Evolutionary conservation across 768 basidiomycete species (phyloP), one percentile per base, ranked within the genome.

Genomic region (Boletellus ananiceps): DNA sequence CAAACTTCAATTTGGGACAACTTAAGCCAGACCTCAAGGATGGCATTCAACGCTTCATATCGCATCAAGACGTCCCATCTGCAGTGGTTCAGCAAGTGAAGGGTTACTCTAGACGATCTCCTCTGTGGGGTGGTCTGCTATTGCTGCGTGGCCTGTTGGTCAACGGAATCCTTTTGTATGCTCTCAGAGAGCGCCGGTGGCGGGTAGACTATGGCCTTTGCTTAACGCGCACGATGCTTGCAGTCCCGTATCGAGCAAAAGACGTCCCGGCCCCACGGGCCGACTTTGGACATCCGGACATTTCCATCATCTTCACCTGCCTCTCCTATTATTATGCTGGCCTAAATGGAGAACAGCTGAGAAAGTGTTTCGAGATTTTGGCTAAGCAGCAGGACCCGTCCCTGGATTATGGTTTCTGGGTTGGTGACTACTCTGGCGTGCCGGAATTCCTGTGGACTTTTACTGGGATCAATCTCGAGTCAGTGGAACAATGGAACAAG

Each of bases 391-490:
- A 61, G 15, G 50, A 63, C 39, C 59, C 62, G 2, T 40, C 32
- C 52, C 55, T 47, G 57, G 51, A 15, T 50, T 67, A 14, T 38
- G 42, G 55, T 12, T 11, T 27, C 12, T 64, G 62, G 56, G 39
- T 64, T 56, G 9, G 56, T 46, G 40, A 59, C 52, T 9, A 44
- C 54, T 40, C 49, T 39, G 40, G 16, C 5, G 51, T 76, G 13
- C 75, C 75, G 3, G 3, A 23, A 0, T 25, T 34, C 12, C 51
- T 77, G 7, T 65, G 55, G 9, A 56, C 63, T 15, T 49, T 74
- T 31, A 65, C 53, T n/a, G 71, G 71, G 0, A 52, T 80, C 25
- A 80, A 80, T 46, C 43, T 66, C 18, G 57, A 72, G 23, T 76
- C 78, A 42, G 39, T 48, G 3, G 55, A 62, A 1, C 73, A 71